Percentiles rank a stretch among this genome's conserved stretches.
Conservation (phyloP, 805 yeast species). For the Metschnikowia henanensis region DNA sequence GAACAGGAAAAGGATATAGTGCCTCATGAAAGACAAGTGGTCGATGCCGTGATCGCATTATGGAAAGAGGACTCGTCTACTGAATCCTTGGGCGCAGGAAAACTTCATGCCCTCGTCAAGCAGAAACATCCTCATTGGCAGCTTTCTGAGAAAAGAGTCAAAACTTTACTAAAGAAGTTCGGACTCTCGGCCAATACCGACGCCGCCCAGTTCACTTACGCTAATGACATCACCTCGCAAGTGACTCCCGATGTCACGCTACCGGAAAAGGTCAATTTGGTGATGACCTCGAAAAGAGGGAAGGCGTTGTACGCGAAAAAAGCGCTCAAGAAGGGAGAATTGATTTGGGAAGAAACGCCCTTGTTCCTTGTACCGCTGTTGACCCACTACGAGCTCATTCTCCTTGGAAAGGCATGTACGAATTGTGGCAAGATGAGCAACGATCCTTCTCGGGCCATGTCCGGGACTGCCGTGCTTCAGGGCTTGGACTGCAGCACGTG, state of each 20-base stretch:
- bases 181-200: conserved; percentile 43
- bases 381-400: conserved; percentile 59
- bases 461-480: conserved; percentile 32
- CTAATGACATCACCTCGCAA: conserved; percentile 51
- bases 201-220: conserved; percentile 48
- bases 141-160: conserved; percentile 57
- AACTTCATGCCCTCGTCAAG: conserved; percentile 53
- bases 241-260: conserved; percentile 45
- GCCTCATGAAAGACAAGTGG: conserved; percentile 61
- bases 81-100: conserved; percentile 55
- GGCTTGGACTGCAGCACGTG: conserved; percentile 70
- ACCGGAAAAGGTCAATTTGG: conserved; percentile 45
- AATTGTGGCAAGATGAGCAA: conserved; percentile 62
- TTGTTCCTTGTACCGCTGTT: conserved; percentile 69
- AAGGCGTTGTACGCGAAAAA: conserved; percentile 58
- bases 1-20: conserved; percentile 27
- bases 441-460: conserved; percentile 23
- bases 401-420: conserved; percentile 66
- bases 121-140: conserved; percentile 60
- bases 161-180: conserved; percentile 51
- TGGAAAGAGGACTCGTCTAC: conserved; percentile 70
- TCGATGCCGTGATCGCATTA: conserved; percentile 56
- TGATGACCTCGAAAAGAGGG: conserved; percentile 54
- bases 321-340: conserved; percentile 47
- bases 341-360: conserved; percentile 59